A percentile compares a stretch with the other conserved stretches of the same genome.
These are phyloP conservation scores for Tetrapisispora namnaoensis DNA, from an alignment of 805 yeast species.

Conservation along the genomic window DNA sequence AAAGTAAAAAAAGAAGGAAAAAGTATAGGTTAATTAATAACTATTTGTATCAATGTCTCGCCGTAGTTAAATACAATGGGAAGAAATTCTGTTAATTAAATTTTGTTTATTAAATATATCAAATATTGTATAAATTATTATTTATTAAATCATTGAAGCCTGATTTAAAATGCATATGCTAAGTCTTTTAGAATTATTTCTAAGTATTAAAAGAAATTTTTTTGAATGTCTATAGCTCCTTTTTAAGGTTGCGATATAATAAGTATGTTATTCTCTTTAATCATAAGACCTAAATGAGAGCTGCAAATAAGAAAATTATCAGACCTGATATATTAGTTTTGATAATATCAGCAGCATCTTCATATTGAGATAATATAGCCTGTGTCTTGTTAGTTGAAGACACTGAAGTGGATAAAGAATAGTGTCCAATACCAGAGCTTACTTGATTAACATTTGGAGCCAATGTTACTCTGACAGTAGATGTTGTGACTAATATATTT, in stretches of 20 bases:
- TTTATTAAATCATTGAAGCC: background rate
- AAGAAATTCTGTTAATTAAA: too few species aligned
- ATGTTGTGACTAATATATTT: background rate
- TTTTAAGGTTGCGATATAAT: background rate
- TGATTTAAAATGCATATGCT: constrained; percentile 1
- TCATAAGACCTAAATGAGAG: background rate
- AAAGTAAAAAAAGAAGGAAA: too few species aligned
- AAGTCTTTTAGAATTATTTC: background rate
- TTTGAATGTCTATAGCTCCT: background rate
- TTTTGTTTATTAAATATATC: too few species aligned
- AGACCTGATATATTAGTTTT: constrained; percentile 8
- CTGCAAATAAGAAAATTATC: constrained; percentile 1
- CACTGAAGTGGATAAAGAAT: background rate
- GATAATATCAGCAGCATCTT: constrained; percentile 11
- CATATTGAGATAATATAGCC: constrained; percentile 4
- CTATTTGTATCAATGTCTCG: too few species aligned
- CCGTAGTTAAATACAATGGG: too few species aligned
- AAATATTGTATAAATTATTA: background rate
- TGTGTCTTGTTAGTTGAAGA: background rate
- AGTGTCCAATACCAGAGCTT: background rate
- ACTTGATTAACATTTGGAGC: background rate
- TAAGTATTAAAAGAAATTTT: background rate
- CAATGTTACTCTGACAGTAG: background rate
- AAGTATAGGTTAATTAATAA: too few species aligned
- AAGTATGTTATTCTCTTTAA: background rate